Evolutionary conservation across 345 rosid species (phyloP), one percentile per base, ranked within the genome.

Genomic region (Linum lewisii): DNA sequence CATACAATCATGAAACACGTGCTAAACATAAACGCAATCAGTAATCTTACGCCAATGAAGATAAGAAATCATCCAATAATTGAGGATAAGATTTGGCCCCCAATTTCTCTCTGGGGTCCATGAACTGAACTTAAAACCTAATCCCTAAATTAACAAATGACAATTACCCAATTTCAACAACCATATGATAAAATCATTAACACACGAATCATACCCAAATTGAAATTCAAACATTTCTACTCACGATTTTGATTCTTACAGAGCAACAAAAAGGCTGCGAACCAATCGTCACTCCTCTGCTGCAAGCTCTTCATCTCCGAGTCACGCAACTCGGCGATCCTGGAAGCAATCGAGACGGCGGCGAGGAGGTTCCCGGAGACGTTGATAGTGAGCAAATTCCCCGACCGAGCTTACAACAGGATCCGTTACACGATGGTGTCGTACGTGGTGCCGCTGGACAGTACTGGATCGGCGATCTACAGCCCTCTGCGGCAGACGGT

Each of bases 221-320:
- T 29, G 7, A 29, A 29, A 8, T 1, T 29, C 2, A 1, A 4
- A 29, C 34, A 29, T 29, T 29, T 29, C 2, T 38, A 38, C 47
- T 42, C n/a, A n/a, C n/a, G 47, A 42, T 11, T 15, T 42, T 11
- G 21, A 21, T 53, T 23, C 5, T 45, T 49, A 9, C 29, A 75
- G 66, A 70, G 73, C 38, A 65, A 58, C 37, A 74, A 72, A 61
- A 70, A 62, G 44, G 32, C 24, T 51, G 70, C 63, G 61, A 62
- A 72, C 51, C 63, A 64, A 2, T 78, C 77, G 44, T 49, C 63
- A 64, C 66, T 83, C 24, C 66, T 81, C 20, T 84, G 89, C 71
- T 77, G 89, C 77, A 79, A 79, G 79, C 29, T 84, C 50, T 84
- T 42, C 79, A 68, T 81, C 57, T 84, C 89, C 0, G 89, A 84